phyloP scores from a whole-genome alignment of 1,139 yeast genomes.

The Yamadazyma blattariae region DNA sequence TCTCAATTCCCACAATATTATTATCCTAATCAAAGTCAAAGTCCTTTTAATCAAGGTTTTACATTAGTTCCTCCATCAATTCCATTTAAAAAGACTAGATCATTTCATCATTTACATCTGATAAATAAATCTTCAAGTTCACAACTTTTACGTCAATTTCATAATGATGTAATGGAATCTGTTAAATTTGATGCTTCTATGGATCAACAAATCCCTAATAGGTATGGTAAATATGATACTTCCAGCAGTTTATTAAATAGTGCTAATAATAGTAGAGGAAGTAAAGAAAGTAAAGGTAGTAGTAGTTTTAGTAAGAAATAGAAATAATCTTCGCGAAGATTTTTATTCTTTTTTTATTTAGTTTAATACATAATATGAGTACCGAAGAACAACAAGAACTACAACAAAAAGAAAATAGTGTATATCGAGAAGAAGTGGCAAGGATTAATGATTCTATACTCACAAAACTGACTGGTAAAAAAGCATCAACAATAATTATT shows the following conservation, averaged over 20 bases:
- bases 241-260: conserved; percentile 19
- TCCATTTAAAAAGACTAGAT: conserved; percentile 4
- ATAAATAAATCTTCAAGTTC: conserved; percentile 19
- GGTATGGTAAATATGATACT: conserved; percentile 29
- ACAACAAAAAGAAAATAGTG: neutral
- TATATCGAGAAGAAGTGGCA: no score
- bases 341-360: no score
- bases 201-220: conserved; percentile 14
- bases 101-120: conserved; percentile 15
- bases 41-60: neutral
- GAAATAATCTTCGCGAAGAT: neutral
- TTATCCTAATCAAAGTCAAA: neutral
- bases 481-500: conserved; percentile 6
- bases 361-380: no score
- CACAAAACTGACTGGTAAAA: no score
- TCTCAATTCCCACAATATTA: neutral
- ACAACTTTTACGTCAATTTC: conserved; percentile 20
- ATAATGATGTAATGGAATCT: conserved; percentile 20
- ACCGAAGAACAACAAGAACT: neutral
- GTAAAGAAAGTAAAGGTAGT: conserved; percentile 9
- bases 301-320: neutral
- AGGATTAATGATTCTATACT: no score
- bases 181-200: conserved; percentile 17
- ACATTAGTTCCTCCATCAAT: neutral
- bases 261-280: conserved; percentile 20